Percentiles rank a stretch among this genome's conserved stretches.
These are phyloP conservation scores for Fulvia fulva DNA, from an alignment of 2,329 filamentous ascomycete species.

Conservation along the genomic window DNA sequence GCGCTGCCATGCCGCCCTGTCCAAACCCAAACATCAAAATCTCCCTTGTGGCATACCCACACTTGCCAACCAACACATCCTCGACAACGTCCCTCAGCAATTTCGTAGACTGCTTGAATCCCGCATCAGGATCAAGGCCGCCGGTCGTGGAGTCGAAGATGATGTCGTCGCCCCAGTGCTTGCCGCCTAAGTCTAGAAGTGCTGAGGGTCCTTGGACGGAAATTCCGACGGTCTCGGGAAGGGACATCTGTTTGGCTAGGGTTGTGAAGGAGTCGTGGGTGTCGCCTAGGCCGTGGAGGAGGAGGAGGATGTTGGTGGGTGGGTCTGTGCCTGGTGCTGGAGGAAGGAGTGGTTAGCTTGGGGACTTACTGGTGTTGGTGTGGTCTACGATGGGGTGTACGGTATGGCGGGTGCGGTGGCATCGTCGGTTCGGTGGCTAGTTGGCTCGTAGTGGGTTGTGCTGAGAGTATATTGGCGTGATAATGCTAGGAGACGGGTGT, in stretches of 20 bases:
- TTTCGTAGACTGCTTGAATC: constrained; percentile 44
- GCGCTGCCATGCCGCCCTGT: constrained; percentile 55
- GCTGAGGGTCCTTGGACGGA: constrained; percentile 67
- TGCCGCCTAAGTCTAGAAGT: constrained; percentile 64
- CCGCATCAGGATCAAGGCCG: constrained; percentile 52
- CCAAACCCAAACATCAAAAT: constrained; percentile 55
- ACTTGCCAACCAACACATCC: constrained; percentile 45
- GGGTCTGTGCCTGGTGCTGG: constrained; percentile 49
- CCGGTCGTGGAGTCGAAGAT: constrained; percentile 51
- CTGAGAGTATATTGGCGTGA: not conserved
- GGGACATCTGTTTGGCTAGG: constrained; percentile 64
- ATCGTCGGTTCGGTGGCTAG: not conserved
- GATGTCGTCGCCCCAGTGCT: constrained; percentile 60
- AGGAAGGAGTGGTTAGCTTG: not conserved
- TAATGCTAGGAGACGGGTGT: not conserved
- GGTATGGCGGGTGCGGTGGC: not conserved
- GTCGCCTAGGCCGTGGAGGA: constrained; percentile 84
- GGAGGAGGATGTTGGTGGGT: constrained; percentile 70
- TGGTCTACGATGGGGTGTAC: no score
- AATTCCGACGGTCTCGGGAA: constrained; percentile 74
- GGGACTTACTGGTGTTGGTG: constrained; percentile 4
- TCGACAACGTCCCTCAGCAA: constrained; percentile 45
- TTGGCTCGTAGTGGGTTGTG: not conserved
- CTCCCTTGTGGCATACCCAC: constrained; percentile 47
- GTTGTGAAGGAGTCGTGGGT: constrained; percentile 62